Conservation (phyloP, 2,329 filamentous ascomycete genomes). For the Xylaria multiplex region DNA sequence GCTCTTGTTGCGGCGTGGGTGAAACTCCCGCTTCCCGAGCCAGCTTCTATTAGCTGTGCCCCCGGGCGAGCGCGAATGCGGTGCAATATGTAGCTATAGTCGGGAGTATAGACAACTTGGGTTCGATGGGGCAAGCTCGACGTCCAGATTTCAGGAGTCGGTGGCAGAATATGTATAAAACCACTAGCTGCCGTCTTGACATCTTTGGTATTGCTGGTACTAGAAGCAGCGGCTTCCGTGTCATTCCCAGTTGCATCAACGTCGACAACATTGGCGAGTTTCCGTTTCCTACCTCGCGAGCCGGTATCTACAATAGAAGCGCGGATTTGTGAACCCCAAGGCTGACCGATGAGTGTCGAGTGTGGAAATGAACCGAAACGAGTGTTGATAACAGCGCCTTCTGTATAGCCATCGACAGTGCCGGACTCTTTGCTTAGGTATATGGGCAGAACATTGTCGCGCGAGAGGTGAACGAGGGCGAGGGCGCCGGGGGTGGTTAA, state of each 20-base stretch:
- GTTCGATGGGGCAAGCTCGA: constrained; percentile 81
- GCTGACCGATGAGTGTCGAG: constrained; percentile 77
- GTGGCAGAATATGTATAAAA: constrained; percentile 81
- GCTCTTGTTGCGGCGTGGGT: constrained; percentile 81
- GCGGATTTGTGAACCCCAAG: constrained; percentile 92
- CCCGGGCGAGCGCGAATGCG: constrained; percentile 79
- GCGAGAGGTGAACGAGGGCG: constrained; percentile 86
- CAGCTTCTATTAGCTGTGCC: constrained; percentile 79
- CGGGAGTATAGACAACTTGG: constrained; percentile 86
- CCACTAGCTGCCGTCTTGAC: constrained; percentile 69
- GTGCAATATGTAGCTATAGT: constrained; percentile 86
- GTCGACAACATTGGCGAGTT: constrained; percentile 58
- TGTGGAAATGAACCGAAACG: constrained; percentile 92
- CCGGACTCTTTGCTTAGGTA: constrained; percentile 71
- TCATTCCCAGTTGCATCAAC: constrained; percentile 58
- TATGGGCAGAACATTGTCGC: constrained; percentile 83
- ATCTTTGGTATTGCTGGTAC: constrained; percentile 45
- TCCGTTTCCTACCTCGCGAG: constrained; percentile 79
- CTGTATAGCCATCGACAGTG: constrained; percentile 75
- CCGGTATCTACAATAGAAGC: constrained; percentile 92
- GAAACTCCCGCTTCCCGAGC: constrained; percentile 84
- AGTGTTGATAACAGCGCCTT: constrained; percentile 86
- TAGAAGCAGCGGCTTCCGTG: constrained; percentile 40
- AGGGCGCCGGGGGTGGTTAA: constrained; percentile 72
- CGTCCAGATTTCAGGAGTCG: constrained; percentile 86